Evolutionary conservation across 2,329 filamentous ascomycete genomes (phyloP), one percentile per base, ranked within the genome.

Genomic region (Cercospora zeae-maydis): DNA sequence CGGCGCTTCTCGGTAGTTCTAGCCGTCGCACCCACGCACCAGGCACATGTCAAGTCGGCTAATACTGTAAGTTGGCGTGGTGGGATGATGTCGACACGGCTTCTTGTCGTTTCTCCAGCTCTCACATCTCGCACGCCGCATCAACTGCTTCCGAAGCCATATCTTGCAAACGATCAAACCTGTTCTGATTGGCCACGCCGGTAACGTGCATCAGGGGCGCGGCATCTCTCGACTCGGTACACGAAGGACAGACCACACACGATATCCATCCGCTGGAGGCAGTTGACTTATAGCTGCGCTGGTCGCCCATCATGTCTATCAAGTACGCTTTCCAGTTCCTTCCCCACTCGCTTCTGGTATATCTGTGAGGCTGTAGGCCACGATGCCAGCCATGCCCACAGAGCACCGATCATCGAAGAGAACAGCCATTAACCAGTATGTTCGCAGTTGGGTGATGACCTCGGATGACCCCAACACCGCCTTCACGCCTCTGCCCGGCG

Each of bases 371-470:
- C 30, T 55, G 14, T 36, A 49, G 8, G 36, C 56, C 49, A 36
- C 61, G 7, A 24, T 49, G 10, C 56, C 14, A 55, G 45, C 57
- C 39, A 27, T 39, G 33, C 45, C 45, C 33, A 19, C 45, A 13
- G 21, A 59, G 57, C 45, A 39, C 16, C 31, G 33, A 19, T 14
- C 45, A 8, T 52, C 57, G 31, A 52, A 31, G 21, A 49, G 57
- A 31, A 45, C 39, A 21, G 57, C 57, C 21, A 37, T 59, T 59
- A 52, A 59, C 45, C n/a, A 52, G 11, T 59, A 59, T 49, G 31
- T 63, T 55, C 63, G 66, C 75, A 91, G 88, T 76, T 97, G 93
- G 93, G 93, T 97, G 51, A 97, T 97, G 93, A 86, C 96, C 73
- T 87, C 89, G 73, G 75, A 76, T 54, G 79, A 83, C 64, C 86